These are phyloP conservation scores for Kwoniella mangroviensis DNA, from an alignment of 768 basidiomycete genomes.

Conservation along the genomic window DNA sequence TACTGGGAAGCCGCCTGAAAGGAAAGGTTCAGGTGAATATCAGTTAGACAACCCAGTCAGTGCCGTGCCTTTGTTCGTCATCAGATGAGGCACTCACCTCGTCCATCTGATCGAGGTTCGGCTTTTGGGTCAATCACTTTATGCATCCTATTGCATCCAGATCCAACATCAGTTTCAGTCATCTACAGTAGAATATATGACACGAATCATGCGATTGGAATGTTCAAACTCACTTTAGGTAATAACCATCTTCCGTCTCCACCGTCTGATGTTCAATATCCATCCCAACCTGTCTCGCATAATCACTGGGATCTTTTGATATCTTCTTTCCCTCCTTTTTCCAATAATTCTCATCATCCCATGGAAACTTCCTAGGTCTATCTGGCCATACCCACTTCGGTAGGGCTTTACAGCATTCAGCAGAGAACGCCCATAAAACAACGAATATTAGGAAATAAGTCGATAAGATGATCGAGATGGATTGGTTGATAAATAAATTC, in stretches of 20 bases:
- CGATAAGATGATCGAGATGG: slow-evolving; percentile 58
- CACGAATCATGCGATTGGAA: too few species aligned
- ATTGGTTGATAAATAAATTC: slow-evolving; percentile 58
- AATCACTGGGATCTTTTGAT: slow-evolving; percentile 61
- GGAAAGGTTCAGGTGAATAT: too few species aligned
- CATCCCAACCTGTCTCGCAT: slow-evolving; percentile 61
- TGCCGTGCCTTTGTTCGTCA: too few species aligned
- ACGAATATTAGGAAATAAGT: slow-evolving; percentile 60
- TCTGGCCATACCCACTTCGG: slow-evolving; percentile 43
- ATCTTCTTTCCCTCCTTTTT: slow-evolving; percentile 57
- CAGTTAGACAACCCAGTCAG: too few species aligned
- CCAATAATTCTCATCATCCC: slow-evolving; percentile 60
- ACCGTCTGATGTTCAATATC: slow-evolving; percentile 61
- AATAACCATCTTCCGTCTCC: slow-evolving; percentile 63
- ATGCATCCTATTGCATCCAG: slow-evolving; percentile 48
- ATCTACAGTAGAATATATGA: too few species aligned
- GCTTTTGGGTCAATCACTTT: slow-evolving; percentile 58
- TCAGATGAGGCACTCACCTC: too few species aligned
- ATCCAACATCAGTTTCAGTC: not conserved
- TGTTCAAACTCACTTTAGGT: slow-evolving; percentile 54
- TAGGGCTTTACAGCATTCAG: slow-evolving; percentile 40
- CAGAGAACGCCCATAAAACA: slow-evolving; percentile 60
- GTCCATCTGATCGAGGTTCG: slow-evolving; percentile 47
- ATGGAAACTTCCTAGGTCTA: slow-evolving; percentile 49
- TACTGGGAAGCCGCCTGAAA: slow-evolving; percentile 60